These are phyloP conservation scores for Lepraria neglecta DNA, from an alignment of 495 filamentous ascomycete species.

Conservation along the genomic window DNA sequence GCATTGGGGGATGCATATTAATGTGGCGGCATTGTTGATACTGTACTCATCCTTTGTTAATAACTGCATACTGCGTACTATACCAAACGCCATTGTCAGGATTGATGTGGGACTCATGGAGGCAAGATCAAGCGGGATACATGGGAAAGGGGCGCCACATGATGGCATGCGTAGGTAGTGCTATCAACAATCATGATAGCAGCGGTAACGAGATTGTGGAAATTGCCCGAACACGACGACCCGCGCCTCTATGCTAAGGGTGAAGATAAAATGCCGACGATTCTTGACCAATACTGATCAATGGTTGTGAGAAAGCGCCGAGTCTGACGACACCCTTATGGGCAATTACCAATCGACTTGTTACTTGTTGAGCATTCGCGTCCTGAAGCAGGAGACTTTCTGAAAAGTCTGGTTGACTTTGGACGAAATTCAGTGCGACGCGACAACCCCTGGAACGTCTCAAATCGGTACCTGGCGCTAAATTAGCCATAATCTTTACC, in stretches of 20 bases:
- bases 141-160: not conserved
- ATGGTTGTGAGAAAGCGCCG: too few species aligned
- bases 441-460: not conserved
- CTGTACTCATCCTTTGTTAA: conserved; percentile 2
- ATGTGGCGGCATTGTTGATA: not conserved
- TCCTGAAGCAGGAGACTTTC: too few species aligned
- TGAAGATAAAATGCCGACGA: too few species aligned
- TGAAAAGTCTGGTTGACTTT: too few species aligned
- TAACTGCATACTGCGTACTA: not conserved
- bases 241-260: not conserved
- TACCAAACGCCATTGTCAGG: not conserved
- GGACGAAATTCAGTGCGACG: not conserved
- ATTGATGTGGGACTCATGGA: not conserved
- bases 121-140: not conserved
- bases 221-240: not conserved
- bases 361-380: too few species aligned
- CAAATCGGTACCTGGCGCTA: conserved; percentile 11
- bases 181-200: not conserved
- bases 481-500: not conserved
- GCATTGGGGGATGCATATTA: not conserved
- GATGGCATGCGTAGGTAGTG: not conserved
- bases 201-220: conserved; percentile 4
- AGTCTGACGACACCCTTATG: too few species aligned
- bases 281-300: too few species aligned
- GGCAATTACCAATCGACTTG: too few species aligned